Evolutionary conservation across 805 yeast species (phyloP).

Genomic region (Sungouiozyma ichnusensis): DNA sequence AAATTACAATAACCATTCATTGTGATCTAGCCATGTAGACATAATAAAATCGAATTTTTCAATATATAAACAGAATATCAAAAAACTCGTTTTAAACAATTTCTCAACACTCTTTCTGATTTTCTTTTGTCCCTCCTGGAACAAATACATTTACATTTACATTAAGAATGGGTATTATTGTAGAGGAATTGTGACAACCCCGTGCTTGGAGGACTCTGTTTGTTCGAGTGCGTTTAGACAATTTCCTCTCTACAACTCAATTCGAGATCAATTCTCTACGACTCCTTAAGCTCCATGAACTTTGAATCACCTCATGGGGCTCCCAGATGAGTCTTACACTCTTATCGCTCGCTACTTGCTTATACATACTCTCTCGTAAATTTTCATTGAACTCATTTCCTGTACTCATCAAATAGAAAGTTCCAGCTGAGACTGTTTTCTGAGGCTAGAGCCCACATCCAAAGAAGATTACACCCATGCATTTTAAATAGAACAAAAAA

Average conservation of each 20-base stretch:
- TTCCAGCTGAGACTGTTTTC: no score
- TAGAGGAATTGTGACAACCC: slow-evolving; percentile 27
- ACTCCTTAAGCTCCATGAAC: slow-evolving; percentile 9
- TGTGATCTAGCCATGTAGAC: no score
- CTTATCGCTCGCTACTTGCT: not conserved
- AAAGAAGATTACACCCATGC: not conserved
- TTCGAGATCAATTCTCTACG: slow-evolving; percentile 21
- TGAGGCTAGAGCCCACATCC: no score
- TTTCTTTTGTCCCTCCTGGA: slow-evolving; percentile 3
- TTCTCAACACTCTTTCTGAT: not conserved
- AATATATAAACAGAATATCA: not conserved
- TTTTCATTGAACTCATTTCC: no score
- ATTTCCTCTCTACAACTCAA: slow-evolving; percentile 30
- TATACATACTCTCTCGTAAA: no score
- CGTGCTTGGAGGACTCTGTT: no score
- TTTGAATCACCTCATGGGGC: slow-evolving; percentile 10
- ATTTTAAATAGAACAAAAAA: not conserved
- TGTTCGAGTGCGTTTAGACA: slow-evolving; percentile 13
- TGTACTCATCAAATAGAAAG: no score
- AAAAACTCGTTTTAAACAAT: not conserved
- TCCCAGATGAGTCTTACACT: slow-evolving; percentile 22
- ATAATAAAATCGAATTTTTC: no score
- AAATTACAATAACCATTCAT: no score
- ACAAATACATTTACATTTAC: slow-evolving; percentile 22
- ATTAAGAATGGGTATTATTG: slow-evolving; percentile 32